Base-by-base conservation (phyloP, 441 rosid species). In the Pelargonium australe region DNA sequence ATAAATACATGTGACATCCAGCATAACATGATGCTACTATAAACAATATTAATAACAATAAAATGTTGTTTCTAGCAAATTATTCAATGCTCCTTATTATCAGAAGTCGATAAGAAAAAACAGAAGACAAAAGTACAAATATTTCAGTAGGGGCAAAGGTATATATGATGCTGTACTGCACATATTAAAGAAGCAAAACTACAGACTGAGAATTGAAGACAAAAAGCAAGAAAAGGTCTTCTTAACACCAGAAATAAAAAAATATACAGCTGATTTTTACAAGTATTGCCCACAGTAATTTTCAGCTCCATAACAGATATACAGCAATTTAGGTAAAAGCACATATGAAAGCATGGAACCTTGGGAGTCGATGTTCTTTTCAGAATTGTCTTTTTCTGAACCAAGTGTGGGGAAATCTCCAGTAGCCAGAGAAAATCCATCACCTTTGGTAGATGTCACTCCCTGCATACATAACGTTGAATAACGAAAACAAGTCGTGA, bases 331-430 rank as follows among this genome's bases (percentile, higher is more conserved):
- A 8, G 5, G 63, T 19, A 20, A 2, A 58, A 17, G 20, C 10
- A 5, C 28, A 68, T 67, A 64, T 20, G 49, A 23, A 73, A 60
- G 69, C 45, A 79, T 64, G 49, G 69, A 70, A 93, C 97, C 97
- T 87, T 87, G 86, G 70, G 87, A 82, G 58, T 76, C 86, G 3
- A 73, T 7, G 74, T 79, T 81, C 75, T 81, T 89, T 65, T 76
- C 87, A 70, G 87, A 78, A 76, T 72, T 75, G 60, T 85, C 94
- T 71, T 85, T 92, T 68, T 92, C 96, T 25, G 92, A 81, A 58
- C 96, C 97, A 75, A 95, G 97, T 5, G 88, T 83, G 40, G 99
- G 99, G 78, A 95, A 95, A 82, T 95, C 99, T 73, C 97, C 96
- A 66, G 97, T 82, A 68, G 88, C 79, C 77, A 89, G 81, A 69